These are phyloP conservation scores for Phytophthora citrophthora DNA, from an alignment of 352 stramenopile species.

Conservation along the genomic window DNA sequence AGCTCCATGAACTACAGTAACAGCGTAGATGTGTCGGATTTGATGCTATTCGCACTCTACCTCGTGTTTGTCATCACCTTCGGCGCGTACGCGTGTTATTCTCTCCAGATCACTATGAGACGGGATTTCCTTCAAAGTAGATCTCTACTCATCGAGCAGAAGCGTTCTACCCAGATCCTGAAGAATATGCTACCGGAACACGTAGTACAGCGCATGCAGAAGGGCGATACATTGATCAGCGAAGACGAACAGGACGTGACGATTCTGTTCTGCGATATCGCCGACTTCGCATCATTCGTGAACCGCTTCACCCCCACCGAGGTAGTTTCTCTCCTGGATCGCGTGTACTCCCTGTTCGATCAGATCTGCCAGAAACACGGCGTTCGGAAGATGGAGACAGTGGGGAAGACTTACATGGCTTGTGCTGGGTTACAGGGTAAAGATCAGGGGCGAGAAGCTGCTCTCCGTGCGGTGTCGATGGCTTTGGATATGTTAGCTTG, in stretches of 20 bases:
- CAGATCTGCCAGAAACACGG: conserved; percentile 91
- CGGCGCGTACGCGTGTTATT: conserved; percentile 80
- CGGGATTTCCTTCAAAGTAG: conserved; percentile 84
- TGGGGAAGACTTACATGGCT: conserved; percentile 93
- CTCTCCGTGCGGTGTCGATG: conserved; percentile 76
- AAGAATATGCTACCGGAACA: conserved; percentile 90
- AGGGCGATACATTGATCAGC: conserved; percentile 80
- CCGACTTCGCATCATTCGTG: conserved; percentile 82
- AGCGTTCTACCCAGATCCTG: conserved; percentile 80
- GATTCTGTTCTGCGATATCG: conserved; percentile 88
- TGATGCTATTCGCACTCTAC: conserved; percentile 77
- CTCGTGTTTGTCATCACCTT: conserved; percentile 80
- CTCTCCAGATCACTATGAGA: conserved; percentile 83
- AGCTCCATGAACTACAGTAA: conserved; percentile 27
- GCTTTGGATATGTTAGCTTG: conserved; percentile 77
- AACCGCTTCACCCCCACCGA: conserved; percentile 78
- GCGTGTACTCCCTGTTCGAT: conserved; percentile 94
- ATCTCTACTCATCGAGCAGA: conserved; percentile 79
- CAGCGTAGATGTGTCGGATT: conserved; percentile 55
- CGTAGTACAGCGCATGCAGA: conserved; percentile 86
- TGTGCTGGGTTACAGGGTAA: conserved; percentile 87
- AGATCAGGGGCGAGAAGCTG: conserved; percentile 73
- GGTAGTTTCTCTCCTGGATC: conserved; percentile 87
- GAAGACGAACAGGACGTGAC: conserved; percentile 90
- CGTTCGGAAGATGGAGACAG: conserved; percentile 94